Evolutionary conservation across 2,329 filamentous ascomycete genomes (phyloP).

Genomic region (Diaporthe sp.): DNA sequence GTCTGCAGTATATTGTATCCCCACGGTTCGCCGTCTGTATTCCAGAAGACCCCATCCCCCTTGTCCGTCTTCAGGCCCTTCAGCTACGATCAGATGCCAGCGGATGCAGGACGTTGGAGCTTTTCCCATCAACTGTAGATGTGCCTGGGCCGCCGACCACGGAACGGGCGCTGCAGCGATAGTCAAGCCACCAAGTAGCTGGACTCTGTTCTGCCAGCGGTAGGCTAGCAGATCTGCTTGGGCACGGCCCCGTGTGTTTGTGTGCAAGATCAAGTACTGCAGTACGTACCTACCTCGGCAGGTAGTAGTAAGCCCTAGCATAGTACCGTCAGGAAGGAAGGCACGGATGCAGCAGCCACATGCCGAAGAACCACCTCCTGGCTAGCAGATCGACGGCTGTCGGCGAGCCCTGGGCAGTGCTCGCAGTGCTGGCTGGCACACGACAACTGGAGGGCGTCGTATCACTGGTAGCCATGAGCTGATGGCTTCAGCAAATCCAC

Average conservation of each 20-base stretch:
- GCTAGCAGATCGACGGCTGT: slow-evolving; percentile 11
- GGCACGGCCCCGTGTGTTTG: neutral
- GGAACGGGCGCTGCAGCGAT: slow-evolving; percentile 22
- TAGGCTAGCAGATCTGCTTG: neutral
- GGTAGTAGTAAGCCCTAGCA: neutral
- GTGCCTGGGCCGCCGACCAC: slow-evolving; percentile 35
- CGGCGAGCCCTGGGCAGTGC: neutral
- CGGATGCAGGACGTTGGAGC: neutral
- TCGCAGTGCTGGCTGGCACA: neutral
- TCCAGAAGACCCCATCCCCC: neutral
- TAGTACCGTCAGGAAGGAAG: neutral
- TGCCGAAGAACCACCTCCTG: neutral
- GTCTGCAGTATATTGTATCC: neutral
- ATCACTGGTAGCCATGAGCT: slow-evolving; percentile 26
- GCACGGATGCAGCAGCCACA: slow-evolving; percentile 11
- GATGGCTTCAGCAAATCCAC: slow-evolving; percentile 28
- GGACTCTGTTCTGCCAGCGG: neutral
- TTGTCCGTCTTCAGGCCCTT: neutral
- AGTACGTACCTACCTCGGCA: too few species aligned
- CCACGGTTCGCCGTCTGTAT: neutral
- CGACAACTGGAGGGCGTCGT: slow-evolving; percentile 6
- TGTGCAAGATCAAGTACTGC: neutral
- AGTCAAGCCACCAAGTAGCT: neutral
- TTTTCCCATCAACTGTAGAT: neutral
- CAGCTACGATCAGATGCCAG: neutral